These are phyloP conservation scores for Chrysoporthe cubensis DNA, from an alignment of 2,329 filamentous ascomycete species.

Conservation along the genomic window DNA sequence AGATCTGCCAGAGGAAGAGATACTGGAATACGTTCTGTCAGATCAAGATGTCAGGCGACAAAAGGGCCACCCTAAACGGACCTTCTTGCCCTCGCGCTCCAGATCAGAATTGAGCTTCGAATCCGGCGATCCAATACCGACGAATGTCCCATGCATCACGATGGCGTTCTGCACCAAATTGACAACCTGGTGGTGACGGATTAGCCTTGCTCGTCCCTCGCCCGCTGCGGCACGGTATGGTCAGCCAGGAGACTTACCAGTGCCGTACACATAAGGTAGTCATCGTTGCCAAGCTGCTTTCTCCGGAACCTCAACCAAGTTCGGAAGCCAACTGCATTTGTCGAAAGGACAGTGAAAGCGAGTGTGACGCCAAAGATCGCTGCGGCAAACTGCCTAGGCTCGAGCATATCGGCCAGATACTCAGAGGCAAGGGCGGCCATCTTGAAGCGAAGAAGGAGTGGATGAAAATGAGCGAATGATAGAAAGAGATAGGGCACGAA, in stretches of 20 bases:
- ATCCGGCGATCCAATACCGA: constrained; percentile 28
- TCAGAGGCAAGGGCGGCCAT: constrained; percentile 28
- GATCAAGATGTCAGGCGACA: not conserved
- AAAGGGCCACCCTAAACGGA: not conserved
- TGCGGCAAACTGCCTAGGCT: constrained; percentile 27
- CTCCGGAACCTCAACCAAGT: constrained; percentile 17
- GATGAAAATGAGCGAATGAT: constrained; percentile 9
- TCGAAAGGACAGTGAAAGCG: constrained; percentile 24
- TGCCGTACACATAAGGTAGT: constrained; percentile 28
- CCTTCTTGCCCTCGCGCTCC: constrained; percentile 24
- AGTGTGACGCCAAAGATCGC: constrained; percentile 29
- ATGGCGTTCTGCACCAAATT: constrained; percentile 28
- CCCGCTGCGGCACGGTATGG: too few relatives aligned
- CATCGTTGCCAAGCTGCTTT: constrained; percentile 23
- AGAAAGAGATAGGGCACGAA: not conserved
- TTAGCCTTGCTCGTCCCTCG: not conserved
- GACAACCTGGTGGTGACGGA: constrained; percentile 7
- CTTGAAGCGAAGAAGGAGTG: not conserved
- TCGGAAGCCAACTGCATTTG: constrained; percentile 24
- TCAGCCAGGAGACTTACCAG: constrained; percentile 14
- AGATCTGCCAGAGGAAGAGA: constrained; percentile 29
- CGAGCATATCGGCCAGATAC: constrained; percentile 25
- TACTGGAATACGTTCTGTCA: constrained; percentile 16
- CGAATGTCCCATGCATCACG: constrained; percentile 28
- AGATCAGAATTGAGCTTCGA: constrained; percentile 24